A percentile compares a stretch with the other conserved stretches of the same genome.
phyloP scores from a whole-genome alignment of 139 green algal species.

The Chlorella sp. region DNA sequence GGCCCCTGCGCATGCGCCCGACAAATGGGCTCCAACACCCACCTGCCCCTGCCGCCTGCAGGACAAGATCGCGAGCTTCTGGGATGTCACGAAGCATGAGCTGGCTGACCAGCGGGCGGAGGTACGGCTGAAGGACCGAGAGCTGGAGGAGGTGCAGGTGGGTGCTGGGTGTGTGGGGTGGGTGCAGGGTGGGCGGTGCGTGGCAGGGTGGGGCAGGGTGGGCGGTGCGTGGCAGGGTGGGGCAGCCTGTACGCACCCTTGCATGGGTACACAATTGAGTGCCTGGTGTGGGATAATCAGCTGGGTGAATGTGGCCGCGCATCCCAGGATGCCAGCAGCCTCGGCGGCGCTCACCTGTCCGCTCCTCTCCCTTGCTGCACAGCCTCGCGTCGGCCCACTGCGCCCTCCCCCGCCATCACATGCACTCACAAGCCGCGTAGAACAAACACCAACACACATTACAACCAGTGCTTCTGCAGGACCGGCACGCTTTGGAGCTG shows the following conservation, averaged over 20 bases:
- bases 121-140: conserved; percentile 87
- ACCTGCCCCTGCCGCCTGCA: conserved; percentile 41
- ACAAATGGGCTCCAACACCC: not conserved
- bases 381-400: no score
- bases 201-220: not conserved
- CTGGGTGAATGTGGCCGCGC: no score
- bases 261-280: not conserved
- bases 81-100: conserved; percentile 93
- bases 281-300: no score
- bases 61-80: conserved; percentile 95
- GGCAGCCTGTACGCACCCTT: not conserved
- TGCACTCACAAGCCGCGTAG: no score
- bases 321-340: not conserved
- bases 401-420: not conserved
- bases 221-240: not conserved
- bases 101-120: conserved; percentile 82
- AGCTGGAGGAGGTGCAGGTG: conserved; percentile 84
- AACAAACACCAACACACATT: not conserved
- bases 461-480: conserved; percentile 50
- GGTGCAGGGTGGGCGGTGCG: not conserved
- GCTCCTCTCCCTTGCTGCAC: not conserved
- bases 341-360: not conserved
- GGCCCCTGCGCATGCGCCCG: no score
- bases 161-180: not conserved
- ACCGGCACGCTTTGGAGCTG: conserved; percentile 88